Base-by-base conservation (phyloP, 2,329 filamentous ascomycete genomes). In the Acrocalymma vagum region DNA sequence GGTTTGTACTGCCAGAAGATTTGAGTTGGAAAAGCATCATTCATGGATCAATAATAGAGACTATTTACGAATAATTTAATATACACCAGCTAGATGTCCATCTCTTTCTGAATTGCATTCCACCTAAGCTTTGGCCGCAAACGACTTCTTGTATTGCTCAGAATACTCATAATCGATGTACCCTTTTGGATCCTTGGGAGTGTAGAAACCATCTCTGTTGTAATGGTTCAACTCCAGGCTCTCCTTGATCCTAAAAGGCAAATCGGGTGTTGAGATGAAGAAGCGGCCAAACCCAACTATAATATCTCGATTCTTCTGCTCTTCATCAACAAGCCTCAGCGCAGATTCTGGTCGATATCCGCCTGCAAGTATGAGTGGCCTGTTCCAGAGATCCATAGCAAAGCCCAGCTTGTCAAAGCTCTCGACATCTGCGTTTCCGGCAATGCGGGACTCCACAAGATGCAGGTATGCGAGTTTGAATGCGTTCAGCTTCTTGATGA, bases 361-460 rank as follows among this genome's bases (percentile, higher is more conserved):
- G 20, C 74, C 73, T 13, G 74, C 72, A 10, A 75, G 48, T 2
- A 74, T 60, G 3, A 74, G 38, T 3, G 70, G 63, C 24, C 56
- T 55, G 4, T 44, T 42, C 42, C 50, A 70, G 16, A 57, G 36
- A 3, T 62, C 41, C 4, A 65, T 29, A 6, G 64, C 32, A 3
- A 58, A 58, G 9, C 63, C 50, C 5, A 69, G 34, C 0, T 49
- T 44, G 5, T 63, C 59, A 14, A 31, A 30, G 1, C 32, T 22
- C 26, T 65, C 52, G 3, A 61, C 50, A 6, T 70, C 63, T 1
- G 50, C 47, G 32, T 78, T 74, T 0, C 77, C 77, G 1, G 70
- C 63, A 4, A 84, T 67, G 0, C 82, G 75, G 0, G 81, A 75
- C 56, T 88, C 83, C 6, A 88, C 69, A 0, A 86, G 42, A 59